A percentile compares a stretch with the other conserved stretches of the same genome.
These are phyloP conservation scores for Byssothecium circinans DNA, from an alignment of 2,329 filamentous ascomycete species.

Conservation along the genomic window DNA sequence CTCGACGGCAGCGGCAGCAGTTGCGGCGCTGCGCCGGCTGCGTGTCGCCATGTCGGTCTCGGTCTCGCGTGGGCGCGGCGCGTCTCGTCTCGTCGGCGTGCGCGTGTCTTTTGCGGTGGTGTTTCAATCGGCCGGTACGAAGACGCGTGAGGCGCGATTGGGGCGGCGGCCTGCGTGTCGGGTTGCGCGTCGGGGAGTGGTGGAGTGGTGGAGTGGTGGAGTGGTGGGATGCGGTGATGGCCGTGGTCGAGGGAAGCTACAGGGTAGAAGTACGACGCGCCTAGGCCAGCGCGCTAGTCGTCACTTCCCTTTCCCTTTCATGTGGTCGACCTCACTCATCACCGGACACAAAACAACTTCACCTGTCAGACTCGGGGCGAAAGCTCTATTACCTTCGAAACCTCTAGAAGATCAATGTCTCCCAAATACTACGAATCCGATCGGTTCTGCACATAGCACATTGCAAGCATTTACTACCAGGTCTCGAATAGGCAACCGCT, in stretches of 20 bases:
- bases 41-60: constrained; percentile 42
- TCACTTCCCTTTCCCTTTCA: neutral
- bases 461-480: neutral
- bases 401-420: too few species aligned
- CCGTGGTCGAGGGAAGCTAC: constrained; percentile 11
- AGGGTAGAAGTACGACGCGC: constrained; percentile 11
- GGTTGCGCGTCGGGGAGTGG: neutral
- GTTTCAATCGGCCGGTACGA: neutral
- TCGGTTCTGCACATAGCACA: too few species aligned
- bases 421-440: too few species aligned
- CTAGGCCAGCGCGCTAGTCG: constrained; percentile 6
- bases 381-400: too few species aligned
- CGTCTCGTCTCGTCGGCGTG: constrained; percentile 1
- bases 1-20: constrained; percentile 30
- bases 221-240: constrained; percentile 9
- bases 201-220: constrained; percentile 7
- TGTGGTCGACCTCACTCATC: neutral
- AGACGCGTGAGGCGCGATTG: constrained; percentile 1
- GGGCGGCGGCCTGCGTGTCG: constrained; percentile 5
- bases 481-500: neutral
- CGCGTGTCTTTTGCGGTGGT: neutral
- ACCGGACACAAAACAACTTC: neutral
- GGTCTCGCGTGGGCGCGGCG: constrained; percentile 29
- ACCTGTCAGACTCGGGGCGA: neutral
- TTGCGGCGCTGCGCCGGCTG: constrained; percentile 43